Percentiles rank a stretch among this genome's conserved stretches.
These are phyloP conservation scores for Suillus spraguei DNA, from an alignment of 768 basidiomycete species.

Conservation along the genomic window DNA sequence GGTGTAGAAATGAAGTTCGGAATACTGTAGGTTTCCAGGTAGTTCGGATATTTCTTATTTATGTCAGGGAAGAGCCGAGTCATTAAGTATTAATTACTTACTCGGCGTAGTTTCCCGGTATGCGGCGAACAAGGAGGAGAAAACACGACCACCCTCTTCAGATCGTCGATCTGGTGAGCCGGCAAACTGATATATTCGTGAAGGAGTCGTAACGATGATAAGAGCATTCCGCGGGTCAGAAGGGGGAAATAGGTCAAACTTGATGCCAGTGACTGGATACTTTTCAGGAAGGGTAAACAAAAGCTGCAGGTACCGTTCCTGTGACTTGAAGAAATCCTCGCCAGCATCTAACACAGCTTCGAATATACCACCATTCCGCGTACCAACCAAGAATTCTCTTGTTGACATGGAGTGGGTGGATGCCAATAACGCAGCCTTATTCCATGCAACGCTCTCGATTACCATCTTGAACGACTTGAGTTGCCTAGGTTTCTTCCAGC, in stretches of 20 bases:
- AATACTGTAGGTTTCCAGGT: constrained; percentile 73
- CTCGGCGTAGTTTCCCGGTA: constrained; percentile 84
- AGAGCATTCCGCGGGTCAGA: constrained; percentile 63
- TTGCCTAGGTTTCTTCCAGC: constrained; percentile 80
- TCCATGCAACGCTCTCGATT: constrained; percentile 94
- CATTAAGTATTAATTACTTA: constrained; percentile 40
- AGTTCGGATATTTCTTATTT: constrained; percentile 85
- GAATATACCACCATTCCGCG: constrained; percentile 81
- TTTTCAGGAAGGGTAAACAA: constrained; percentile 81
- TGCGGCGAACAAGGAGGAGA: constrained; percentile 69
- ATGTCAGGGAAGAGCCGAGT: constrained; percentile 23
- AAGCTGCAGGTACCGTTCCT: constrained; percentile 74
- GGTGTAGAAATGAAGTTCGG: constrained; percentile 82
- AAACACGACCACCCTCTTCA: constrained; percentile 78
- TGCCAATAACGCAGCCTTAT: constrained; percentile 65
- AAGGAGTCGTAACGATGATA: constrained; percentile 82
- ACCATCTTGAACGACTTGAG: constrained; percentile 83
- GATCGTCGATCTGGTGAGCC: constrained; percentile 66
- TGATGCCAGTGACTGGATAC: constrained; percentile 83
- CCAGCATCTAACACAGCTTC: constrained; percentile 90
- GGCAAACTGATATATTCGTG: constrained; percentile 89
- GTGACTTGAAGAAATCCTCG: constrained; percentile 90
- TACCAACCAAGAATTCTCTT: constrained; percentile 85
- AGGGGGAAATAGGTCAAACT: constrained; percentile 75
- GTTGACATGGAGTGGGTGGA: constrained; percentile 74